Conservation (phyloP, 768 basidiomycete species). For the Russula foetens region DNA sequence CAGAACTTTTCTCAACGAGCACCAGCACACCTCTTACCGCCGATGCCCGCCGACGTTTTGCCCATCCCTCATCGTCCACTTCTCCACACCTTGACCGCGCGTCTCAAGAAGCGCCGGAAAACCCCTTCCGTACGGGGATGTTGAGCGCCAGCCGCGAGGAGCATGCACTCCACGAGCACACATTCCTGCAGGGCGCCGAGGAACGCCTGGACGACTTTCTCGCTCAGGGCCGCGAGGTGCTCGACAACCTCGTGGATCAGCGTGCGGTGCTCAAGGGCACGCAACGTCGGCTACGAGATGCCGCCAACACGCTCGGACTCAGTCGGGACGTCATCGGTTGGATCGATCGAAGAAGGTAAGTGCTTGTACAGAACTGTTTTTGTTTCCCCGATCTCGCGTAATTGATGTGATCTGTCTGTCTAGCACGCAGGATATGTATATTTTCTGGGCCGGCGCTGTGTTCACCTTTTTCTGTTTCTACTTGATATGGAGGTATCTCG, state of each 20-base stretch:
- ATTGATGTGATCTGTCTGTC: not conserved
- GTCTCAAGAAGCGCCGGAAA: constrained; percentile 51
- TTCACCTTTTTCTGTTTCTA: constrained; percentile 93
- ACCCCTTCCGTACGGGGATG: constrained; percentile 67
- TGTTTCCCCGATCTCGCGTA: not conserved
- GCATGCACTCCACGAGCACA: constrained; percentile 81
- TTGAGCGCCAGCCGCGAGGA: constrained; percentile 54
- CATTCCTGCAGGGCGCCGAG: constrained; percentile 80
- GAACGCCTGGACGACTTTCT: constrained; percentile 82
- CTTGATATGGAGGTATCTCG: constrained; percentile 87
- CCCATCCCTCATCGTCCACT: constrained; percentile 22
- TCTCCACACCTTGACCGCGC: constrained; percentile 17
- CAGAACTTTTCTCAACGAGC: constrained; percentile 51
- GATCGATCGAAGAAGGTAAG: constrained; percentile 91
- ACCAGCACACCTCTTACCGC: constrained; percentile 21
- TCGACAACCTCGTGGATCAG: constrained; percentile 91
- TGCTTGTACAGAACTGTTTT: not conserved
- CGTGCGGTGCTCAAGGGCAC: constrained; percentile 94
- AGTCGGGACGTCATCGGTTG: constrained; percentile 93
- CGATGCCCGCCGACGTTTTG: constrained; percentile 57
- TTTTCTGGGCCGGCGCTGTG: constrained; percentile 77
- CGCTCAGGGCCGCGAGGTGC: constrained; percentile 83
- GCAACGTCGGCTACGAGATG: constrained; percentile 72
- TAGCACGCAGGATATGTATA: constrained; percentile 93
- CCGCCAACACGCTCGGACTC: constrained; percentile 90